Base-by-base conservation (phyloP, 306 rosid genomes). In the Vachellia pachyceras region DNA sequence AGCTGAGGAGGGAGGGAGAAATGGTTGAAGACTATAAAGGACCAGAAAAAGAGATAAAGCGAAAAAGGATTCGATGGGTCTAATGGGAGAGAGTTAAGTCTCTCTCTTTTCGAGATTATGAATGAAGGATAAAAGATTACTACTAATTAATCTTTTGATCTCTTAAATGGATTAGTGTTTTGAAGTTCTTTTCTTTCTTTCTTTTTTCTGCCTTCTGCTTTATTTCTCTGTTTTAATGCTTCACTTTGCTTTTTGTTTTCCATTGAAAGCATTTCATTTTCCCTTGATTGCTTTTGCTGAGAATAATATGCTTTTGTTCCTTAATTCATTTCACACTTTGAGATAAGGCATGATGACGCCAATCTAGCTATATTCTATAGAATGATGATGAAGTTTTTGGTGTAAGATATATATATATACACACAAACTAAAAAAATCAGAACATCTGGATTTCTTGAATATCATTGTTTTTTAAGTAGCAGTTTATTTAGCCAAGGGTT, bases 1-100 rank as follows among this genome's bases (percentile, higher is more conserved):
- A 5, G 6, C 6, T 70, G 47, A 72, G 36, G 7, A 40, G 44
- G 5, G 44, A 40, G 8, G 42, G 85, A 37, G 75, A 83, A 78
- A 80, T 80, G 75, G 74, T 65, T 15, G 69, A n/a, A 50, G 78
- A 76, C 70, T 72, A n/a, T 23, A 36, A 78, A 69, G 85, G 85
- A 89, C 41, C 17, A 22, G 17, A n/a, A 70, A 67, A 40, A 23
- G 47, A 64, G 23, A 5, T 29, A 52, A 67, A 75, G 14, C 22
- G 42, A 36, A 60, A 82, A 13, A 7, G 44, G 71, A 60, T 46
- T 12, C 17, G 17, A 41, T 78, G 85, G 73, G 64, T 76, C 55
- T 76, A 87, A 84, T 42, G 80, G 67, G 17, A 46, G 33, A 17
- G 35, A 5, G 20, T 69, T 74, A 4, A 5, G 44, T 40, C 6